Conservation (phyloP, 2,329 filamentous ascomycete genomes). For the Emergomyces pasteurianus region DNA sequence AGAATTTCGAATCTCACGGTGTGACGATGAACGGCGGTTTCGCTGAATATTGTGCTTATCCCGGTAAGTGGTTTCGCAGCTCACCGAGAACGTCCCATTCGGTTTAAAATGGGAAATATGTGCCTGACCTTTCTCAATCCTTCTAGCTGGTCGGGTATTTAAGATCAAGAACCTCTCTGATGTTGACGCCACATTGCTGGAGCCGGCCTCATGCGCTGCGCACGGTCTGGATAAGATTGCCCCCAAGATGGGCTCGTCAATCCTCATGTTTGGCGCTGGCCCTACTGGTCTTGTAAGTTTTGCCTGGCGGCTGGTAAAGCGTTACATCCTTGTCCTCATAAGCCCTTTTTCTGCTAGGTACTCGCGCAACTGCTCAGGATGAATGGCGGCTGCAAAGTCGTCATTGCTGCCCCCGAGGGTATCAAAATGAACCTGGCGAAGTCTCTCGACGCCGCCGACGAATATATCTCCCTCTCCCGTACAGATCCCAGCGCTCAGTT, state of each 20-base stretch:
- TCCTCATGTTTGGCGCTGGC: constrained; percentile 55
- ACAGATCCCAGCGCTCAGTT: constrained; percentile 47
- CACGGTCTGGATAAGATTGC: constrained; percentile 57
- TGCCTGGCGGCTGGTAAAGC: not conserved
- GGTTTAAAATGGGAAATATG: not conserved
- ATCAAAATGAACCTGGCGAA: constrained; percentile 59
- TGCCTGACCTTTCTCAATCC: constrained; percentile 6
- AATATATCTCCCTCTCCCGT: constrained; percentile 36
- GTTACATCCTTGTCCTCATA: not conserved
- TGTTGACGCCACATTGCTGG: constrained; percentile 55
- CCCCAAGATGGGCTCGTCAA: constrained; percentile 51
- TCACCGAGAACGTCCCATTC: too few relatives aligned
- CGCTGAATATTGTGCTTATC: constrained; percentile 54
- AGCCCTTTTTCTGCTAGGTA: constrained; percentile 17
- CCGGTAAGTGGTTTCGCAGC: constrained; percentile 16
- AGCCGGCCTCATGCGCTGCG: constrained; percentile 56
- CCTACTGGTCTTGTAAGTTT: constrained; percentile 47
- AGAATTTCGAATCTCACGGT: constrained; percentile 54
- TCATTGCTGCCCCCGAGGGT: constrained; percentile 56
- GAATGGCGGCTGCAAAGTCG: constrained; percentile 58
- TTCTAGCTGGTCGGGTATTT: constrained; percentile 45
- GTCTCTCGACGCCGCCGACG: constrained; percentile 36
- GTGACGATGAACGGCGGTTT: constrained; percentile 54
- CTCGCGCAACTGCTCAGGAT: constrained; percentile 51
- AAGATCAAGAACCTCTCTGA: constrained; percentile 53